Evolutionary conservation across 1,139 yeast genomes (phyloP).

Genomic region (Wickerhamiella infanticola): DNA sequence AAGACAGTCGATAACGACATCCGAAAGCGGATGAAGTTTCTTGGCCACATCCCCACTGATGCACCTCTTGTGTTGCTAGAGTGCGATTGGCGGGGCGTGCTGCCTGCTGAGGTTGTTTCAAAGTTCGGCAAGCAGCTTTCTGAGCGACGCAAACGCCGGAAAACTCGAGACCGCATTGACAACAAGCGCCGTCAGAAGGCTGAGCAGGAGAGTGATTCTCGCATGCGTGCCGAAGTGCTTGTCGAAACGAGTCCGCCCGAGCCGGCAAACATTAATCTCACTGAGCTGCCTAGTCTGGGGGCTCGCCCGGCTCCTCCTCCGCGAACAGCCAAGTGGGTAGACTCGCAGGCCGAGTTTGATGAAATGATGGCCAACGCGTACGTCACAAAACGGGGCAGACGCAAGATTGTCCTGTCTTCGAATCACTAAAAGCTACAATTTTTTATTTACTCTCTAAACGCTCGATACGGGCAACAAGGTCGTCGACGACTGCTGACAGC

Average conservation of each 20-base stretch:
- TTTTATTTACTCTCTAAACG: constrained; percentile 10
- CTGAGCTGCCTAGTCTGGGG: constrained; percentile 10
- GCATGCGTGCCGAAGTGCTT: constrained; percentile 18
- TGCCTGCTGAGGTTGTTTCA: constrained; percentile 38
- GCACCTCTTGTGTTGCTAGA: constrained; percentile 75
- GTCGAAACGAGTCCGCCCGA: constrained; percentile 12
- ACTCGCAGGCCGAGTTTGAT: constrained; percentile 10
- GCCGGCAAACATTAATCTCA: constrained; percentile 7
- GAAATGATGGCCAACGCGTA: constrained; percentile 11
- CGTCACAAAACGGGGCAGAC: constrained; percentile 13
- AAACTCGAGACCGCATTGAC: constrained; percentile 43
- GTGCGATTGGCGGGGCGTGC: constrained; percentile 55
- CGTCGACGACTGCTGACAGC: constrained; percentile 14
- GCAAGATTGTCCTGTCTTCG: constrained; percentile 7
- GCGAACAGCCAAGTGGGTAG: constrained; percentile 6
- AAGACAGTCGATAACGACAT: constrained; percentile 39
- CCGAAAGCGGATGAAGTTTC: constrained; percentile 50
- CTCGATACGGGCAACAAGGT: constrained; percentile 14
- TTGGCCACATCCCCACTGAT: constrained; percentile 73
- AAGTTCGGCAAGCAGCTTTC: constrained; percentile 44
- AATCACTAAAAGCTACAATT: not conserved
- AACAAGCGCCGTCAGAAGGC: constrained; percentile 49
- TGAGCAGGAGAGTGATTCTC: constrained; percentile 41
- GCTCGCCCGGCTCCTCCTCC: constrained; percentile 2
- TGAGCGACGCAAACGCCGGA: constrained; percentile 41